A percentile compares a stretch with the other conserved stretches of the same genome.
These are phyloP conservation scores for Starmera amethionina DNA, from an alignment of 805 yeast genomes.

Conservation along the genomic window DNA sequence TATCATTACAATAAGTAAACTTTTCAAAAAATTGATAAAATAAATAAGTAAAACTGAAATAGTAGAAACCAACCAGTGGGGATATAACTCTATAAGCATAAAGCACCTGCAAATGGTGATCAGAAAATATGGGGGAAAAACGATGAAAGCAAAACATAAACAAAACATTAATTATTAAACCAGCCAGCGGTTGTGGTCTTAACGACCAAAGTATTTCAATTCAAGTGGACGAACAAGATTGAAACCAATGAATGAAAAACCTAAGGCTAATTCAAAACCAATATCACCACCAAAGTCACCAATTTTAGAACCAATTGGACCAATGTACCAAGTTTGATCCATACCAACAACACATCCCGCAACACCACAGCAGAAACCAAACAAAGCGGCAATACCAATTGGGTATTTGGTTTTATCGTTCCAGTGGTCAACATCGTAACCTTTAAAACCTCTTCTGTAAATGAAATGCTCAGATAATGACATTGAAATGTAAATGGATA, in stretches of 20 bases:
- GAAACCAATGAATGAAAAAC: slow-evolving; percentile 56
- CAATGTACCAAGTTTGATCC: slow-evolving; percentile 78
- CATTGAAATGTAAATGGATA: slow-evolving; percentile 75
- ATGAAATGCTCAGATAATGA: slow-evolving; percentile 75
- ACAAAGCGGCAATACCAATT: slow-evolving; percentile 65
- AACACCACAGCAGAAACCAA: slow-evolving; percentile 74
- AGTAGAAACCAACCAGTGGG: too few relatives aligned
- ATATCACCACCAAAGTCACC: slow-evolving; percentile 73
- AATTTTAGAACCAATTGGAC: slow-evolving; percentile 52
- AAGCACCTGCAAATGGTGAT: too few relatives aligned
- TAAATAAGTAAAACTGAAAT: too few relatives aligned
- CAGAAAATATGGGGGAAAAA: too few relatives aligned
- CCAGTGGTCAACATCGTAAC: slow-evolving; percentile 57
- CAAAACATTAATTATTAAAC: not conserved
- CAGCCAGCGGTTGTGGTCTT: not conserved
- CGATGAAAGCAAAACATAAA: not conserved
- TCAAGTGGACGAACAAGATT: slow-evolving; percentile 54
- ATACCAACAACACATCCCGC: slow-evolving; percentile 85
- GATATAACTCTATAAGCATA: too few relatives aligned
- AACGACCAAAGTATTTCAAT: slow-evolving; percentile 44
- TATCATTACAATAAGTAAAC: too few relatives aligned
- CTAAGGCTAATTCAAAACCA: slow-evolving; percentile 71
- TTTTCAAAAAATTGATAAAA: too few relatives aligned
- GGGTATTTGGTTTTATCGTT: slow-evolving; percentile 52
- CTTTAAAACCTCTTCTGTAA: slow-evolving; percentile 52